Base-by-base conservation (phyloP, 768 basidiomycete genomes). In the Trametopsis cervina region DNA sequence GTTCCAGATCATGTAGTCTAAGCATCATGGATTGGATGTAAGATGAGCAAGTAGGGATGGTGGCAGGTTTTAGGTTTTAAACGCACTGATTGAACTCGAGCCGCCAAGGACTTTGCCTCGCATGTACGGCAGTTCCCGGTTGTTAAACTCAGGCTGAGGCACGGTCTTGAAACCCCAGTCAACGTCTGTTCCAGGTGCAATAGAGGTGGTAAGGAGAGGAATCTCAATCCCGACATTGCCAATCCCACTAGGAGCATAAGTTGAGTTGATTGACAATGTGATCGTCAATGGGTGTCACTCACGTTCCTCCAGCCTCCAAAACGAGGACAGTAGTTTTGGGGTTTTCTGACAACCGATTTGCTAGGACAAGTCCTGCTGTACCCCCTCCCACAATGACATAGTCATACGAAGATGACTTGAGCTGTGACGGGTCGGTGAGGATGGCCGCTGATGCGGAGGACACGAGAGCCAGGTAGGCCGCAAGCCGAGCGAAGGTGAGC, bases 211-310 rank as follows among this genome's bases (percentile, higher is more conserved):
- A 50, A 35, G 41, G 53, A 36, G 44, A 60, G 0, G n/a, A n/a
- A n/a, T n/a, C n/a, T n/a, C 50, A 47, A 1, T 51, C 50, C 2
- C 54, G 56, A 9, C 52, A 53, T 11, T 57, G 56, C 57, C 11
- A 17, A 10, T 11, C 39, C 10, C 13, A 22, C 39, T 3, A n/a
- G 39, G 18, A 11, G 3, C 5, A 40, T 18, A 17, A 20, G 33
- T 18, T 9, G 37, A n/a, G 4, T 23, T 33, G 27, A 36, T 7
- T 17, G 17, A 21, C 4, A 33, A 11, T 11, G 44, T n/a, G n/a
- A n/a, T n/a, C n/a, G n/a, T n/a, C n/a, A n/a, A n/a, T n/a, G 20
- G 29, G 27, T 13, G 29, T 45, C 15, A 33, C 9, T 26, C 20
- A 18, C 2, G 26, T 35, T 4, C 20, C 17, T 7, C 44, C 44